These are phyloP conservation scores for Colletotrichum truncatum DNA, from an alignment of 2,329 filamentous ascomycete species.

Conservation along the genomic window DNA sequence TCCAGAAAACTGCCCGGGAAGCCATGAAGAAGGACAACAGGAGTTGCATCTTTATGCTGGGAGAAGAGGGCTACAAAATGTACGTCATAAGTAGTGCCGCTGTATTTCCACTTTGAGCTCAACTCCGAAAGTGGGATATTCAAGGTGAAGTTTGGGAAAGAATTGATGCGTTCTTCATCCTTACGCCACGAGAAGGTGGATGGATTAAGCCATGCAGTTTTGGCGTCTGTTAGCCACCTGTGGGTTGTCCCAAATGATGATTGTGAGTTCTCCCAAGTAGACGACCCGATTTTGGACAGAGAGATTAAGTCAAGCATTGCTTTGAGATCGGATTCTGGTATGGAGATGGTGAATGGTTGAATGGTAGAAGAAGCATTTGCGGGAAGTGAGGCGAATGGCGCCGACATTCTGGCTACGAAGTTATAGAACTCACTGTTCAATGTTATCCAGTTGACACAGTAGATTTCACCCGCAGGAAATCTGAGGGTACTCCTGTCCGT, in stretches of 20 bases:
- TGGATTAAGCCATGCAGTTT: neutral
- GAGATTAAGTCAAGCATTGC: no score
- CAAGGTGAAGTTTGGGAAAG: neutral
- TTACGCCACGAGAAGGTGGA: neutral
- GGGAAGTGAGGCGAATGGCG: no score
- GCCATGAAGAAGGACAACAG: neutral
- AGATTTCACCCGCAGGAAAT: no score
- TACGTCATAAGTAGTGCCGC: neutral
- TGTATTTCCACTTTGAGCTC: rapidly evolving
- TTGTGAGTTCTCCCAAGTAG: neutral
- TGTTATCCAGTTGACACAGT: no score
- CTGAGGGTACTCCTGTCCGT: no score
- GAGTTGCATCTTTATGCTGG: neutral
- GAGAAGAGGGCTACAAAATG: neutral
- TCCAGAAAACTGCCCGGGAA: neutral
- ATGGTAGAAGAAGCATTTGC: no score
- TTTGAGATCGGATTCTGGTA: no score
- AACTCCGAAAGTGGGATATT: neutral
- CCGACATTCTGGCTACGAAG: no score
- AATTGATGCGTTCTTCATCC: neutral
- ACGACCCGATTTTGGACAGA: rapidly evolving
- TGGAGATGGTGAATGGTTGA: neutral
- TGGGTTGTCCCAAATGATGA: neutral
- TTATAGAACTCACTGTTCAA: no score
- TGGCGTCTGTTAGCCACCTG: neutral